Evolutionary conservation across 106 monocot genomes (phyloP).

Genomic region (Acanthochlamys bracteata): DNA sequence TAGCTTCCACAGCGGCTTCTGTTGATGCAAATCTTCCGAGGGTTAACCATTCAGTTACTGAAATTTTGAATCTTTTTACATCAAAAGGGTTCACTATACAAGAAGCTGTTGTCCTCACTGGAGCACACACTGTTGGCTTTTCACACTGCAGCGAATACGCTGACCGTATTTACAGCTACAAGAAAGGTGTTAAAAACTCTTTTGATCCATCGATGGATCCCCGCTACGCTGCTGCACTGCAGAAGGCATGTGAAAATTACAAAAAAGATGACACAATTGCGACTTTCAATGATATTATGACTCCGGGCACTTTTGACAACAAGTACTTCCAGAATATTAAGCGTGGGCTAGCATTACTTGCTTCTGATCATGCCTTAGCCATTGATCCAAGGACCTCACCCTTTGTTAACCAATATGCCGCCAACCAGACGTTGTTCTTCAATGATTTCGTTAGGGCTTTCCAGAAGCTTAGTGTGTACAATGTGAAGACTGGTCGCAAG

Average conservation of each 20-base stretch:
- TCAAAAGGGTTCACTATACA: constrained; percentile 32
- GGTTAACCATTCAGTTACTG: constrained; percentile 33
- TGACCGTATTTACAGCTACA: constrained; percentile 22
- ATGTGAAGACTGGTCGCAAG: constrained; percentile 34
- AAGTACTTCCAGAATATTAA: constrained; percentile 42
- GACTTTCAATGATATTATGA: constrained; percentile 60
- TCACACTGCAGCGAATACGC: constrained; percentile 77
- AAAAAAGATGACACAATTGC: constrained; percentile 24
- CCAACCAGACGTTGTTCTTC: constrained; percentile 46
- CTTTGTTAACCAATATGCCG: constrained; percentile 39
- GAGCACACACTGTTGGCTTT: constrained; percentile 82
- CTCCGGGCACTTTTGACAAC: constrained; percentile 56
- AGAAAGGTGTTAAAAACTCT: constrained; percentile 8
- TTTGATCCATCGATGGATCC: constrained; percentile 36
- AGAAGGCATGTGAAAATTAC: constrained; percentile 45
- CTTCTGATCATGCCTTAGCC: constrained; percentile 33
- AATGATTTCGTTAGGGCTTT: constrained; percentile 51
- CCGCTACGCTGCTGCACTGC: constrained; percentile 30
- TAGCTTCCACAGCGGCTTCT: constrained; percentile 23
- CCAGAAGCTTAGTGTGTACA: constrained; percentile 46
- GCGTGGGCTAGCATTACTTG: constrained; percentile 35
- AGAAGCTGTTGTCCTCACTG: constrained; percentile 58
- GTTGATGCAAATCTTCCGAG: constrained; percentile 30
- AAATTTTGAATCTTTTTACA: constrained; percentile 30
- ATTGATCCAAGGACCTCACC: constrained; percentile 16